Percentiles rank a stretch among this genome's conserved stretches.
Conservation (phyloP, 1,284 basidiomycete genomes). For the Leucoagaricus sp. region DNA sequence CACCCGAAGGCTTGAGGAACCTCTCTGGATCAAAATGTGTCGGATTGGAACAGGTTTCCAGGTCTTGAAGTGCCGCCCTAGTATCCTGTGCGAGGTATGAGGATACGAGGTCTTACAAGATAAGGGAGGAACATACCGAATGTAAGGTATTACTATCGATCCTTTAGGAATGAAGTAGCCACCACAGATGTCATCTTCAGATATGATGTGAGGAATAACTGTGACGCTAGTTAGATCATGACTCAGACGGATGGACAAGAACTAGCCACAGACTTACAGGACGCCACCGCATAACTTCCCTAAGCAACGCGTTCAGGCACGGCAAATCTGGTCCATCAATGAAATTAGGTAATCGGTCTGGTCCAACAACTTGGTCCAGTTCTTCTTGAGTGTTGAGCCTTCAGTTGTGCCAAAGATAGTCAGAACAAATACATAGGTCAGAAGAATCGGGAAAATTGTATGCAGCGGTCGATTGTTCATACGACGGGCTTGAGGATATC, state of each 20-base stretch:
- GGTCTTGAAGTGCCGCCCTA: conserved; percentile 23
- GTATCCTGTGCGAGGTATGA: neutral
- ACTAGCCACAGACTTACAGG: conserved; percentile 3
- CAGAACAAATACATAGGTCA: too few relatives aligned
- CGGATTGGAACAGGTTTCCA: conserved; percentile 19
- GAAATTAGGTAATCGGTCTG: conserved; percentile 8
- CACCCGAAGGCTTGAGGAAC: conserved; percentile 13
- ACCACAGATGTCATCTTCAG: conserved; percentile 35
- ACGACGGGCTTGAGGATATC: too few relatives aligned
- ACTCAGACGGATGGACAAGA: neutral
- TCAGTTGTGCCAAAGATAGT: conserved; percentile 20
- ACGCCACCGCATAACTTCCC: conserved; percentile 12
- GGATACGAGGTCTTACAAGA: too few relatives aligned
- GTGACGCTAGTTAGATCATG: neutral
- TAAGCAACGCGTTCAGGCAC: conserved; percentile 9
- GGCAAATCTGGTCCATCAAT: conserved; percentile 6
- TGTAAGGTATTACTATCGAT: conserved; percentile 28
- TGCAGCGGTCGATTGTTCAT: too few relatives aligned
- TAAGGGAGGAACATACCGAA: conserved; percentile 25
- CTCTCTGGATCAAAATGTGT: conserved; percentile 21
- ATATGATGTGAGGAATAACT: conserved; percentile 37
- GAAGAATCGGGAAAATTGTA: too few relatives aligned
- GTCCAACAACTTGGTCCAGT: conserved; percentile 9
- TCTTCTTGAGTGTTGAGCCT: conserved; percentile 16
- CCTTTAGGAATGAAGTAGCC: conserved; percentile 42